Conservation (phyloP, 2,329 filamentous ascomycete species). For the Didymella segeticola region DNA sequence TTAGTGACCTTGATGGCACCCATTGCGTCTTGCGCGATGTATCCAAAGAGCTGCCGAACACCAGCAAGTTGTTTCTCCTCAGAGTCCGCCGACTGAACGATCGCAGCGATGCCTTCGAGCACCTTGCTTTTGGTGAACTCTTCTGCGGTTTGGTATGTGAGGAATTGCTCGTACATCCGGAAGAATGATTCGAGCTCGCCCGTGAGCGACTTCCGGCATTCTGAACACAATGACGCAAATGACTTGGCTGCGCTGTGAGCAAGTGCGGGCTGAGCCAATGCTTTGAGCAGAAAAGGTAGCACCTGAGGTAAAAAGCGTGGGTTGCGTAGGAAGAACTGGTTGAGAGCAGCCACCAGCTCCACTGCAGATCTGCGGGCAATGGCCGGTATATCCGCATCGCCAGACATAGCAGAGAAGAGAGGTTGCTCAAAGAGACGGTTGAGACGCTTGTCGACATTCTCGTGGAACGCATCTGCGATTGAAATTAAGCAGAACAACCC, state of each 20-base stretch:
- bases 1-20: slow-evolving; percentile 42
- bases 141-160: slow-evolving; percentile 66
- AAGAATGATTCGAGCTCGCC: slow-evolving; percentile 73
- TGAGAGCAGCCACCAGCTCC: slow-evolving; percentile 73
- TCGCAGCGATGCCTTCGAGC: slow-evolving; percentile 74
- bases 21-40: slow-evolving; percentile 68
- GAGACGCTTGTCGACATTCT: slow-evolving; percentile 66
- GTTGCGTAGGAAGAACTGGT: slow-evolving; percentile 77
- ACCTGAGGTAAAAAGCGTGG: slow-evolving; percentile 71
- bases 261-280: slow-evolving; percentile 67
- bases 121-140: slow-evolving; percentile 75
- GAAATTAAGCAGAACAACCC: slow-evolving; percentile 68
- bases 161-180: slow-evolving; percentile 71
- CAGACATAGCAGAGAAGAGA: slow-evolving; percentile 59
- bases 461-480: slow-evolving; percentile 69
- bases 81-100: slow-evolving; percentile 74
- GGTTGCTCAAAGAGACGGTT: slow-evolving; percentile 69
- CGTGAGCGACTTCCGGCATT: slow-evolving; percentile 73
- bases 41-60: slow-evolving; percentile 65
- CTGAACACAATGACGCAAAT: slow-evolving; percentile 76
- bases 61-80: slow-evolving; percentile 62
- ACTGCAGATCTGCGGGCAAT: slow-evolving; percentile 73
- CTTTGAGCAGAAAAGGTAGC: slow-evolving; percentile 75
- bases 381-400: slow-evolving; percentile 60
- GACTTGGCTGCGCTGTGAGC: slow-evolving; percentile 75